phyloP scores from a whole-genome alignment of 108 stramenopile species.

The Skeletonema marinoi region DNA sequence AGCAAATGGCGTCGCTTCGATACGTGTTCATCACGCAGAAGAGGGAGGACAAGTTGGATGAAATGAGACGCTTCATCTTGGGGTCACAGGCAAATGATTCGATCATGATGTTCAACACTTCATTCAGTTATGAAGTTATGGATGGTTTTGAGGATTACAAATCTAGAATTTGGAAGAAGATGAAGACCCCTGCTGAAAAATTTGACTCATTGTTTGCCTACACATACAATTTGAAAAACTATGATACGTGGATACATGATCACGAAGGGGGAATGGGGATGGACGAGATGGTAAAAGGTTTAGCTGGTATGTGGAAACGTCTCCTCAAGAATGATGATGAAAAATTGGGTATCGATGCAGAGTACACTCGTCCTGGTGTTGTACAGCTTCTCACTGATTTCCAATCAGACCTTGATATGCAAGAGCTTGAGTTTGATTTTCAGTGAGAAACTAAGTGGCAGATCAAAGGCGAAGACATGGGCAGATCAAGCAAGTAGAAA shows the following conservation, averaged over 20 bases:
- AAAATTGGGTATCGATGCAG: constrained; percentile 26
- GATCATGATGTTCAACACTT: constrained; percentile 31
- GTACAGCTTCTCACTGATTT: constrained; percentile 25
- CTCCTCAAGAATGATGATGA: constrained; percentile 34
- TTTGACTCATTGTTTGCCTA: constrained; percentile 44
- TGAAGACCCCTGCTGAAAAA: constrained; percentile 15
- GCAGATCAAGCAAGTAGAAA: too few relatives aligned
- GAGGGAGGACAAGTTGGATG: constrained; percentile 23
- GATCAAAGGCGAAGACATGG: too few relatives aligned
- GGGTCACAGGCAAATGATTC: constrained; percentile 20
- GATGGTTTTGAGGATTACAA: constrained; percentile 17
- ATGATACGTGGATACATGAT: constrained; percentile 44
- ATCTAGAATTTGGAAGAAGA: not conserved
- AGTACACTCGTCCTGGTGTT: constrained; percentile 47
- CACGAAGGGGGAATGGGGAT: constrained; percentile 42
- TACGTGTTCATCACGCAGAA: constrained; percentile 33
- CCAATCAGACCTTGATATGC: constrained; percentile 12
- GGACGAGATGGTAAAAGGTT: constrained; percentile 20
- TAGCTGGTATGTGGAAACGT: constrained; percentile 24
- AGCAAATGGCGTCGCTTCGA: constrained; percentile 32
- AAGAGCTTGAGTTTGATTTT: not conserved
- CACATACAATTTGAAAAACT: constrained; percentile 20
- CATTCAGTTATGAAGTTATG: constrained; percentile 11
- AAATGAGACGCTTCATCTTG: constrained; percentile 24
- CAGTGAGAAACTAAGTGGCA: not conserved